Conservation (phyloP, 805 yeast genomes). For the Kuraishia ogatae region DNA sequence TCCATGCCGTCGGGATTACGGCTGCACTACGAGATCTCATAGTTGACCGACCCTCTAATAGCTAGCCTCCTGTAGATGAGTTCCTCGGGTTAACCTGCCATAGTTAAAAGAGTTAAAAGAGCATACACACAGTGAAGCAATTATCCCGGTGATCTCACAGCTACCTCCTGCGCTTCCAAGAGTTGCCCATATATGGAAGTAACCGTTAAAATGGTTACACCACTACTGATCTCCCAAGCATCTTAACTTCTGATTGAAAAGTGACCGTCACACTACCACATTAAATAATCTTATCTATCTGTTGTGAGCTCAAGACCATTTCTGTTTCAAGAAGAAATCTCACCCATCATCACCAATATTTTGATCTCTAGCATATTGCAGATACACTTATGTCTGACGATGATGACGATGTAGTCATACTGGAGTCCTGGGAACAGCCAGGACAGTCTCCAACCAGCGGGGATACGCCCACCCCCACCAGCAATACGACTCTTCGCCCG, state of each 20-base stretch:
- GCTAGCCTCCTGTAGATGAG: too few species aligned
- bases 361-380: too few species aligned
- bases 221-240: neutral
- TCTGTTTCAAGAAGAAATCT: too few species aligned
- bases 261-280: neutral
- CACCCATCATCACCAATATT: too few species aligned
- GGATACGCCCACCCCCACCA: neutral
- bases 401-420: constrained; percentile 1
- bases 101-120: too few species aligned
- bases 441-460: neutral
- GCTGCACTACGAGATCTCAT: too few species aligned
- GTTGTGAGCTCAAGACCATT: neutral
- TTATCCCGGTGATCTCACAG: too few species aligned
- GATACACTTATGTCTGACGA: neutral
- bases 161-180: neutral
- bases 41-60: too few species aligned
- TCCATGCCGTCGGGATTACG: too few species aligned
- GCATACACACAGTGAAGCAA: too few species aligned
- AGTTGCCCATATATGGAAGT: neutral
- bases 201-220: neutral
- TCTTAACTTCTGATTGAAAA: neutral
- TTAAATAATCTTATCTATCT: neutral
- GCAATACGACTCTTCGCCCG: too few species aligned
- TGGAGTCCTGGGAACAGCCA: constrained; percentile 12
- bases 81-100: too few species aligned